Percentiles rank a stretch among this genome's conserved stretches.
These are phyloP conservation scores for Arthrobotrys conoides DNA, from an alignment of 2,329 filamentous ascomycete species.

Conservation along the genomic window DNA sequence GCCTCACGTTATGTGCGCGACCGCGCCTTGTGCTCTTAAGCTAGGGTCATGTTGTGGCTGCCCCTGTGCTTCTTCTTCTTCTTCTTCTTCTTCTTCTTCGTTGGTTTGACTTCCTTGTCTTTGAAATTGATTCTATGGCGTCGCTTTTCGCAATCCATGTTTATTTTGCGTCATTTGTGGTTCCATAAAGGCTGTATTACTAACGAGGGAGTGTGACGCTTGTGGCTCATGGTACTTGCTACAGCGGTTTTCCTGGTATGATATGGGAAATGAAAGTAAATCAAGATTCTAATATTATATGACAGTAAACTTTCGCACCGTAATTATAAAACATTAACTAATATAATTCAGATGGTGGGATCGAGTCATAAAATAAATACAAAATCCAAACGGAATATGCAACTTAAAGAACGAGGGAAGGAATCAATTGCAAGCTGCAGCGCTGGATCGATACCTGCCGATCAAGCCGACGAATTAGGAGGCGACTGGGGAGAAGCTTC, in stretches of 20 bases:
- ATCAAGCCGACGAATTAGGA: background rate
- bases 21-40: background rate
- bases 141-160: slow-evolving; percentile 6
- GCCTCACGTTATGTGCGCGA: background rate
- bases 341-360: no score
- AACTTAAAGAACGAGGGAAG: no score
- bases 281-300: background rate
- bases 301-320: no score
- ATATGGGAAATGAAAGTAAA: background rate
- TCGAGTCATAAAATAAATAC: no score
- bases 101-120: background rate
- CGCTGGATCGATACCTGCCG: no score
- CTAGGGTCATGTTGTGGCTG: no score
- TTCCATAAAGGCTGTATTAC: slow-evolving; percentile 51
- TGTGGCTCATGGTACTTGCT: background rate
- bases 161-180: slow-evolving; percentile 18
- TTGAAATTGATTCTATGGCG: background rate
- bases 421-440: no score
- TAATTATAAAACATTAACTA: no score
- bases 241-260: background rate
- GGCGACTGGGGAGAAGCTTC: background rate
- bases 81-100: background rate
- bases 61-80: background rate
- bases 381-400: no score
- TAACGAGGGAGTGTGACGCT: slow-evolving; percentile 1